Evolutionary conservation across 2,329 filamentous ascomycete genomes (phyloP).

Genomic region (Colletotrichum tropicicola): DNA sequence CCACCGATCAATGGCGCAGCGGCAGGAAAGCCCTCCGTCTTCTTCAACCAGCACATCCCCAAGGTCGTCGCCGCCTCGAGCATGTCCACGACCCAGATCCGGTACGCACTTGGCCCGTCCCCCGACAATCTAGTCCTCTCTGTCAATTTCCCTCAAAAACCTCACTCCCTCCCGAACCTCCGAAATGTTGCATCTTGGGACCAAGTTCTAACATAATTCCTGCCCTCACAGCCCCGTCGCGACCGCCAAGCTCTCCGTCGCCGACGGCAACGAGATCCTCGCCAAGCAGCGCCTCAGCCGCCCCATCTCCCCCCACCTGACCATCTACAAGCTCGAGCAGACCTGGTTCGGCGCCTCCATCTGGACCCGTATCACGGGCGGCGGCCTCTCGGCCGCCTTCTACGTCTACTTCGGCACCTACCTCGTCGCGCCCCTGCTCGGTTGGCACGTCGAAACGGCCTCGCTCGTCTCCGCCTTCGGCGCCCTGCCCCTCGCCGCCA

Average conservation of each 20-base stretch:
- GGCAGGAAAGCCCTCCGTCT: conserved; percentile 51
- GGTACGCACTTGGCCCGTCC: conserved; percentile 45
- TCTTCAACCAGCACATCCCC: conserved; percentile 58
- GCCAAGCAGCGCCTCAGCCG: conserved; percentile 82
- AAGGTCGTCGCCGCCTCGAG: conserved; percentile 53
- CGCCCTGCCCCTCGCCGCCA: conserved; percentile 65
- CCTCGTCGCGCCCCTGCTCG: conserved; percentile 79
- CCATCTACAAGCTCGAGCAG: conserved; percentile 87
- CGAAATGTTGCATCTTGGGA: neutral
- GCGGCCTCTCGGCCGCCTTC: conserved; percentile 73
- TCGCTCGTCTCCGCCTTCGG: conserved; percentile 69
- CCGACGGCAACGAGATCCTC: conserved; percentile 72
- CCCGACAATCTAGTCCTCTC: neutral
- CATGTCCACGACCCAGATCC: conserved; percentile 53
- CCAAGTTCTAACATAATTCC: neutral
- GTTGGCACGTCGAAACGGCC: conserved; percentile 67
- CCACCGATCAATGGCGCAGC: conserved; percentile 41
- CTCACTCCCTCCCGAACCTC: neutral
- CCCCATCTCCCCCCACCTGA: conserved; percentile 85
- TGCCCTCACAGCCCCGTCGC: conserved; percentile 59
- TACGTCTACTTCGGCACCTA: conserved; percentile 86
- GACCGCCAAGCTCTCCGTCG: conserved; percentile 64
- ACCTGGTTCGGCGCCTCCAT: conserved; percentile 80
- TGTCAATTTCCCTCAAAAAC: neutral
- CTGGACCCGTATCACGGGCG: conserved; percentile 87